Base-by-base conservation (phyloP, 2,329 filamentous ascomycete species). In the Colletotrichum kahawae region DNA sequence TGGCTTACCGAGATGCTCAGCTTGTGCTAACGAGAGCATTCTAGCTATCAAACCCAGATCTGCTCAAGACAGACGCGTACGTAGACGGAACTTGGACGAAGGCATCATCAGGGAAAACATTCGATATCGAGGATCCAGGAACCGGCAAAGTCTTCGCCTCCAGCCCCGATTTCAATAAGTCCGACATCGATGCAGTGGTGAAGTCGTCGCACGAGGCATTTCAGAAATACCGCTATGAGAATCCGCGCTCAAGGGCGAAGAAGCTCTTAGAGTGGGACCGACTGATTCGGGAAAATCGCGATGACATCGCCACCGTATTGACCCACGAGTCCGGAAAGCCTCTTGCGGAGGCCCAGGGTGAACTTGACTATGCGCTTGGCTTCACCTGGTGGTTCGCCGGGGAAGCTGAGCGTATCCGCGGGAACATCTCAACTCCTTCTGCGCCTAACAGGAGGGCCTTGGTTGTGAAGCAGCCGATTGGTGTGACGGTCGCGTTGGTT, bases 401-500 rank as follows among this genome's bases (percentile, higher is more conserved):
- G 9, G 88, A 90, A 77, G 87, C 88, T 6, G 87, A 88, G 76
- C 81, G 82, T 63, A 79, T 87, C 24, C 93, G 80, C 86, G 94
- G 94, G 14, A 88, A 88, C 0, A 88, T 93, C 4, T 89, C 91
- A 57, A 86, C 88, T 1, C 88, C 92, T 1, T 86, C 93, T 0
- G 84, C 90, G 0, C 91, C 93, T 0, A 91, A 91, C 36, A 87
- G 94, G 7, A 88, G 93, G 14, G 88, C 92, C 4, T 90, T 96
- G 76, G 93, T 92, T 0, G 89, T 95, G 78, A 96, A 96, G 51
- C 83, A 85, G 68, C 84, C 84, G 1, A 74, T 85, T 2, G 83
- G 83, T n/a, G 82, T 85, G 9, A 80, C 80, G 5, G 83, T 80
- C 0, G 82, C 81, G 7, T 76, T 85, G 16, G 82, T 85, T 3